phyloP scores from a whole-genome alignment of 768 basidiomycete genomes.

The Podaxis rugospora region DNA sequence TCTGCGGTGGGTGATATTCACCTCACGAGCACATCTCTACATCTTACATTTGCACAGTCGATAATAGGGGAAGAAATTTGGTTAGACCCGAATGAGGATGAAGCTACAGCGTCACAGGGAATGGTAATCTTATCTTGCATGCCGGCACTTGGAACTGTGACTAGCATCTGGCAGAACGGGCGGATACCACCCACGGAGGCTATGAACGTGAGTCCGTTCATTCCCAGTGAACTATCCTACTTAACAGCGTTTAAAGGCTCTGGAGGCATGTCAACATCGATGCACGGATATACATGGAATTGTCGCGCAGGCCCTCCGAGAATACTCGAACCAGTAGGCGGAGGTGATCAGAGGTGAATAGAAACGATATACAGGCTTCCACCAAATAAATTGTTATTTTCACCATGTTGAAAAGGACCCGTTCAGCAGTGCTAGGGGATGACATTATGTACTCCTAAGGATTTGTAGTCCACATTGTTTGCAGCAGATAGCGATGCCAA shows the following conservation, averaged over 20 bases:
- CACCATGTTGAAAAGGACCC: too few species aligned
- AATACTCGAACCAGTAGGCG: constrained; percentile 16
- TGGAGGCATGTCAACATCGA: constrained; percentile 63
- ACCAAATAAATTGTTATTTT: not conserved
- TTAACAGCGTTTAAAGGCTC: constrained; percentile 42
- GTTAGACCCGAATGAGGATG: constrained; percentile 79
- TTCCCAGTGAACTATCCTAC: not conserved
- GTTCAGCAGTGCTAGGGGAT: too few species aligned
- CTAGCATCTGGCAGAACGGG: constrained; percentile 86
- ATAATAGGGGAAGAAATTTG: constrained; percentile 55
- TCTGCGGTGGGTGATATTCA: constrained; percentile 52
- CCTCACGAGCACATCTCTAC: not conserved
- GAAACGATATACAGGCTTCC: not conserved
- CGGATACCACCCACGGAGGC: constrained; percentile 49
- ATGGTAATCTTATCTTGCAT: constrained; percentile 80
- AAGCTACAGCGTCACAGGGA: constrained; percentile 52
- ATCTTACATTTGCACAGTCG: constrained; percentile 37
- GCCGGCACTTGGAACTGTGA: constrained; percentile 82
- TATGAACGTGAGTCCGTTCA: constrained; percentile 43
- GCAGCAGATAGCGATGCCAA: not conserved
- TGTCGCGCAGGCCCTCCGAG: constrained; percentile 65
- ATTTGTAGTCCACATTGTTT: not conserved
- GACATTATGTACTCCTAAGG: too few species aligned
- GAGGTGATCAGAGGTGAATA: not conserved
- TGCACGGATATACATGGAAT: constrained; percentile 75